Evolutionary conservation across 2,329 filamentous ascomycete genomes (phyloP).

Genomic region (Verticillium longisporum): DNA sequence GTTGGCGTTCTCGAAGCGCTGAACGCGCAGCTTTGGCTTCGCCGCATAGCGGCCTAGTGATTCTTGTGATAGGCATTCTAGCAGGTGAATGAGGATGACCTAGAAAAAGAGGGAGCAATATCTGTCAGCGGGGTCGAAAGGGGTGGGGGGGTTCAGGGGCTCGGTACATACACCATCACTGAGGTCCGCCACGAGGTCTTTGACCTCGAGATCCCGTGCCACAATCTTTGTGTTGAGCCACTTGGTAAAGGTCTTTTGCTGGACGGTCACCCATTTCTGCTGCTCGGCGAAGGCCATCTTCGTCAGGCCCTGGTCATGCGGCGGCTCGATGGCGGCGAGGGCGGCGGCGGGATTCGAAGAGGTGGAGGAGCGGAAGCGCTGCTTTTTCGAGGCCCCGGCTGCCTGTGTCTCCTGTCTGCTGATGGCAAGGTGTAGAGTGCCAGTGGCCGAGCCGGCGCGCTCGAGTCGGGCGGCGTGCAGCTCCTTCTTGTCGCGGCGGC

Average conservation of each 20-base stretch:
- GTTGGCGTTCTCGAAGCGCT: slow-evolving; percentile 98
- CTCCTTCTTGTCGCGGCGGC: slow-evolving; percentile 38
- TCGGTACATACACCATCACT: slow-evolving; percentile 73
- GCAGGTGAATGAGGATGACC: slow-evolving; percentile 92
- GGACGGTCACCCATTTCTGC: slow-evolving; percentile 69
- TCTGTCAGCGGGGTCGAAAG: slow-evolving; percentile 11
- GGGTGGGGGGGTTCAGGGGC: not conserved
- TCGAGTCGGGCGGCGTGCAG: slow-evolving; percentile 42
- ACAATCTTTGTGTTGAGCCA: slow-evolving; percentile 96
- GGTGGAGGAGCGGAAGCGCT: slow-evolving; percentile 24
- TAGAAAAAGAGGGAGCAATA: slow-evolving; percentile 25
- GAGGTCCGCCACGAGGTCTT: slow-evolving; percentile 82
- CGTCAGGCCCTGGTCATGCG: slow-evolving; percentile 41
- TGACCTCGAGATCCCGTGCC: slow-evolving; percentile 68
- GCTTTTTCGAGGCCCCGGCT: slow-evolving; percentile 22
- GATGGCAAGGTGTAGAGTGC: not conserved
- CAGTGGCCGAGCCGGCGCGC: slow-evolving; percentile 28
- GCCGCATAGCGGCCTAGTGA: slow-evolving; percentile 95
- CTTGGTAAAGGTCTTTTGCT: slow-evolving; percentile 99
- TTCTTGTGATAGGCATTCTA: slow-evolving; percentile 92
- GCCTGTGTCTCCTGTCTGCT: not conserved
- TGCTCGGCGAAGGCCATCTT: slow-evolving; percentile 61
- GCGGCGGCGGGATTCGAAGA: slow-evolving; percentile 30
- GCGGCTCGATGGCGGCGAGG: slow-evolving; percentile 37
- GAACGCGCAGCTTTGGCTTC: slow-evolving; percentile 91